A percentile compares a stretch with the other conserved stretches of the same genome.
Conservation (phyloP, 208 protist genomes). For the Acanthamoeba triangularis region DNA sequence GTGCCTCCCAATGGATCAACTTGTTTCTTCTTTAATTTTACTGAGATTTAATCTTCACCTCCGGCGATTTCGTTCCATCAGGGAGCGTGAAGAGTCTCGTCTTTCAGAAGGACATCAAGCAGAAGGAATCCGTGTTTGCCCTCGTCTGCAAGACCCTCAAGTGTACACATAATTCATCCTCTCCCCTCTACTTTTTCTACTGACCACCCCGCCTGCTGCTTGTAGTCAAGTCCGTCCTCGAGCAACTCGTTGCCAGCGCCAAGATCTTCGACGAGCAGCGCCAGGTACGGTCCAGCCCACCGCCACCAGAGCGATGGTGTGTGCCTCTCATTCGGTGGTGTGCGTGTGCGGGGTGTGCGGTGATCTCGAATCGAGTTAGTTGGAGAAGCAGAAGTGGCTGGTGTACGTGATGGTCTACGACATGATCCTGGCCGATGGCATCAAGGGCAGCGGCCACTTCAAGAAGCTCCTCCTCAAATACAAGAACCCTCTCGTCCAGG, state of each 20-base stretch:
- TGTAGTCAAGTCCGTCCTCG: background rate
- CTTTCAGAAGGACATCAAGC: background rate
- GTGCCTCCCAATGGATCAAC: background rate
- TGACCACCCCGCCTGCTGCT: background rate
- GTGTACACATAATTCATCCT: background rate
- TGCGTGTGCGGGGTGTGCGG: background rate
- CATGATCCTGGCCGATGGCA: background rate
- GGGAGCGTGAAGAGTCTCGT: background rate
- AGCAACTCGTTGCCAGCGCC: background rate
- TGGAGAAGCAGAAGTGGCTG: conserved; percentile 4
- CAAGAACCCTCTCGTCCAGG: background rate
- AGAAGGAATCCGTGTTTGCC: conserved; percentile 51
- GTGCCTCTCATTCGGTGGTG: background rate
- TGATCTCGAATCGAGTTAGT: background rate
- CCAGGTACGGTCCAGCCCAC: background rate
- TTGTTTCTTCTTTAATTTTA: background rate
- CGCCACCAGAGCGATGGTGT: no score
- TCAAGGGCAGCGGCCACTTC: conserved; percentile 28
- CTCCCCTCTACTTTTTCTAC: background rate
- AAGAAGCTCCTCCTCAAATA: conserved; percentile 35
- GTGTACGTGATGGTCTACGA: conserved; percentile 20
- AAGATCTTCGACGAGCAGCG: conserved; percentile 6
- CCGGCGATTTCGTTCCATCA: background rate
- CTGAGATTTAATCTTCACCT: background rate
- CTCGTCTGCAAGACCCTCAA: conserved; percentile 30